Conservation (phyloP, 495 filamentous ascomycete genomes). For the Glarea lozoyensis region DNA sequence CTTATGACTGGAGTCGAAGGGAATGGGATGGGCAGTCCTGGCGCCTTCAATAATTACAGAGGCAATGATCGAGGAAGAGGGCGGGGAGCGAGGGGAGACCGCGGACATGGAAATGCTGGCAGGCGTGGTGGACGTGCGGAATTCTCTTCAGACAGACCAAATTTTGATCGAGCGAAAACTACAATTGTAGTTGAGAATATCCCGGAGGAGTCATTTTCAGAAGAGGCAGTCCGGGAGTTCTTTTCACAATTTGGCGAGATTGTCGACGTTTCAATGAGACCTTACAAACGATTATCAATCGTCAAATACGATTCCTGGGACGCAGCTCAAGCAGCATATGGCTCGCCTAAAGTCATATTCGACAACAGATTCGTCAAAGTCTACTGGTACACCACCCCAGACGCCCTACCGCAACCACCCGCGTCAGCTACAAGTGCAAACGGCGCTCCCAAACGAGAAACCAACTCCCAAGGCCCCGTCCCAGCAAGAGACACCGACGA, state of each 20-base stretch:
- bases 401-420: constrained; percentile 16
- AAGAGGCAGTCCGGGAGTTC: constrained; percentile 65
- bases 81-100: constrained; percentile 3
- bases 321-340: constrained; percentile 72
- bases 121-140: constrained; percentile 36
- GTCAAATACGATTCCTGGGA: constrained; percentile 70
- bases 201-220: constrained; percentile 75
- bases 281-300: constrained; percentile 68
- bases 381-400: constrained; percentile 74
- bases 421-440: constrained; percentile 14
- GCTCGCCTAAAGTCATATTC: constrained; percentile 89
- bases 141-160: constrained; percentile 69
- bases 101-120: constrained; percentile 4
- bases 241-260: constrained; percentile 82
- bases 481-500: constrained; percentile 30
- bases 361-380: constrained; percentile 98
- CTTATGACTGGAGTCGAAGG: constrained; percentile 27
- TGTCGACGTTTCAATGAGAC: constrained; percentile 61
- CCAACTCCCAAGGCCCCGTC: too few species aligned
- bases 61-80: constrained; percentile 21
- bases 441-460: constrained; percentile 17
- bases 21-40: constrained; percentile 1
- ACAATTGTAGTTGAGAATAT: constrained; percentile 90
- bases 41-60: constrained; percentile 8
- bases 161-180: constrained; percentile 62